Base-by-base conservation (phyloP, 2,329 filamentous ascomycete species). In the Epichloe scottii region DNA sequence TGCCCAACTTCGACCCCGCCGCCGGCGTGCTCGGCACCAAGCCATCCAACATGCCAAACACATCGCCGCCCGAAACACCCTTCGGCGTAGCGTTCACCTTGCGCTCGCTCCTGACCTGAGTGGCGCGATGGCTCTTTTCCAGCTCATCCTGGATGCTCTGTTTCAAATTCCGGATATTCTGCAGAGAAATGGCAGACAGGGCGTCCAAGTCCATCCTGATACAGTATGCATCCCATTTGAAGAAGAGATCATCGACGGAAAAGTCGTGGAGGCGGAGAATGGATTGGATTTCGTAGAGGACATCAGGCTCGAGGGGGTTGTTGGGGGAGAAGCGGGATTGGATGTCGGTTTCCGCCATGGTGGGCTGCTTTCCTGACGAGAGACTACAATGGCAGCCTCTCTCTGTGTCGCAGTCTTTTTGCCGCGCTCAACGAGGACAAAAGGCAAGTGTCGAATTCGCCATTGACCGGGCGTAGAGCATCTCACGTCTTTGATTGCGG, bases 211-310 rank as follows among this genome's bases (percentile, higher is more conserved):
- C 88, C 83, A 97, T 89, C 68, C 91, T 95, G 65, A 98, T 85
- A 67, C 87, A 90, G 74, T 96, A 97, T 0, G 89, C 91, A 68
- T 98, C 93, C 93, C 93, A 98, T 76, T 97, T 97, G 80, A 89
- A 96, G 68, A 89, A 96, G 26, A 97, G 75, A 64, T 97, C 93
- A 66, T 97, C 84, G 35, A 83, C 76, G 15, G 82, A 80, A 54
- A 97, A 78, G 46, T 81, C 82, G 69, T 96, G 88, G 54, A 97
- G 75, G 50, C 84, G 82, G 71, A 93, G 78, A 64, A 95, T 94
- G 53, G 89, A 94, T 63, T 85, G 78, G 58, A 98, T 74, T 70
- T 96, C 90, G 49, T 77, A 72, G 56, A 89, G 72, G 52, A 97
- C 79, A 66, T 97, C 91, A 56, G 82, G 72, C 55, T 88, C 80